These are phyloP conservation scores for Septoria petroselini DNA, from an alignment of 2,329 filamentous ascomycete genomes.

Conservation along the genomic window DNA sequence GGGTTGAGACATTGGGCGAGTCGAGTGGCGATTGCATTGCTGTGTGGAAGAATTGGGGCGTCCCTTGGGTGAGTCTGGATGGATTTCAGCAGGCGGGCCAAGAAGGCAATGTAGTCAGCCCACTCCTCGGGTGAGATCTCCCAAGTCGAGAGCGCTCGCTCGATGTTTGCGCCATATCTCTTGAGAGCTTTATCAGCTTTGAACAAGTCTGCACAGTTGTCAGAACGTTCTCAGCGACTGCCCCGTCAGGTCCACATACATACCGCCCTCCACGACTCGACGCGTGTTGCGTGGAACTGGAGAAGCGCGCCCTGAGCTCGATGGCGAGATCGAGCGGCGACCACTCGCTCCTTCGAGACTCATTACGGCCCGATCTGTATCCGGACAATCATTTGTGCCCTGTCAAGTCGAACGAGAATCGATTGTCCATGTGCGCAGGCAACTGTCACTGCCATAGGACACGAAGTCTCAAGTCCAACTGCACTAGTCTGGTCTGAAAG, in stretches of 20 bases:
- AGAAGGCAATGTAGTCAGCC: constrained; percentile 98
- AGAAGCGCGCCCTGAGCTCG: constrained; percentile 78
- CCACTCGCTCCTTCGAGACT: constrained; percentile 59
- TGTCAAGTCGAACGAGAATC: too few species aligned
- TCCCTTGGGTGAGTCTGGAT: constrained; percentile 79
- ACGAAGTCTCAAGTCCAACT: too few species aligned
- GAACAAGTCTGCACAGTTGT: constrained; percentile 49
- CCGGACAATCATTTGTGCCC: neutral
- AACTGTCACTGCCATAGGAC: too few species aligned
- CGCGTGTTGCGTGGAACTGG: constrained; percentile 73
- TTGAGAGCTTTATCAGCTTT: constrained; percentile 69
- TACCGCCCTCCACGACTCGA: constrained; percentile 74
- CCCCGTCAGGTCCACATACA: constrained; percentile 36
- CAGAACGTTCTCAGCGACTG: constrained; percentile 5
- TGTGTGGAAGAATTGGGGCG: constrained; percentile 72
- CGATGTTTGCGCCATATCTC: constrained; percentile 84
- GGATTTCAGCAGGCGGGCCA: constrained; percentile 87
- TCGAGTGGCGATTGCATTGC: constrained; percentile 78
- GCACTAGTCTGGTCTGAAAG: too few species aligned
- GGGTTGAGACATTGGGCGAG: constrained; percentile 94
- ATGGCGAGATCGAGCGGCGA: constrained; percentile 66
- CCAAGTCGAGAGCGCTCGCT: constrained; percentile 82
- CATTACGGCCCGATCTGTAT: constrained; percentile 46
- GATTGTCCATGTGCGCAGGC: too few species aligned
- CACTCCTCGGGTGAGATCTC: constrained; percentile 95